phyloP scores from a whole-genome alignment of 345 rosid genomes.

The Acer saccharum region DNA sequence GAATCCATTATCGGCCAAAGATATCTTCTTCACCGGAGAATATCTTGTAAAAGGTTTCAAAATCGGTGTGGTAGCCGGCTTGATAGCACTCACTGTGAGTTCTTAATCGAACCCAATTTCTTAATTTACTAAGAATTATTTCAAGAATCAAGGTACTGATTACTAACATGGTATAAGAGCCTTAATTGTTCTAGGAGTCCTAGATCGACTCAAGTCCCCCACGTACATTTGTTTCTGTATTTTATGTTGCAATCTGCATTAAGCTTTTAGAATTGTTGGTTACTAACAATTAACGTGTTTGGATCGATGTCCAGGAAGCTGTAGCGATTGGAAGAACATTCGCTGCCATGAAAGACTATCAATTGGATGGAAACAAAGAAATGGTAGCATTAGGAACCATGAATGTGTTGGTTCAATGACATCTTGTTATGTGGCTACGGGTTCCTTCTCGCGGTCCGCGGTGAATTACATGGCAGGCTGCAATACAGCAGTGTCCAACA shows the following conservation, averaged over 20 bases:
- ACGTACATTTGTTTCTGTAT: too few species aligned
- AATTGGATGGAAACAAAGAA: conserved; percentile 91
- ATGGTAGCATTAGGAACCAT: conserved; percentile 94
- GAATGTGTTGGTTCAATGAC: conserved; percentile 96
- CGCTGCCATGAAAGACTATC: conserved; percentile 94
- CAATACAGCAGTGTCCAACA: conserved; percentile 75
- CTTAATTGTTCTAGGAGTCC: too few species aligned
- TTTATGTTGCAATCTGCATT: too few species aligned
- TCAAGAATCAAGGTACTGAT: too few species aligned
- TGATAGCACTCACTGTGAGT: conserved; percentile 83
- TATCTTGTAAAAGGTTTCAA: conserved; percentile 64
- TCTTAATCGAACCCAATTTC: not conserved
- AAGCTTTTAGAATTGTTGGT: too few species aligned
- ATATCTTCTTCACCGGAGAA: conserved; percentile 70
- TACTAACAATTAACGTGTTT: too few species aligned
- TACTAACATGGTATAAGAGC: too few species aligned
- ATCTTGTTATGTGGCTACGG: conserved; percentile 93
- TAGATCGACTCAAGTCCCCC: too few species aligned
- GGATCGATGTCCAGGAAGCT: conserved; percentile 62
- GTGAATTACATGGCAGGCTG: conserved; percentile 88
- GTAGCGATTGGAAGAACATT: conserved; percentile 97
- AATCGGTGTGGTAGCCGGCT: conserved; percentile 78
- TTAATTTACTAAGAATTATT: too few species aligned
- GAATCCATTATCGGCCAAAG: conserved; percentile 65
- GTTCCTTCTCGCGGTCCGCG: conserved; percentile 70